Evolutionary conservation across 371 early-diverging fungal species (phyloP).

Genomic region (Smittium mucronatum): DNA sequence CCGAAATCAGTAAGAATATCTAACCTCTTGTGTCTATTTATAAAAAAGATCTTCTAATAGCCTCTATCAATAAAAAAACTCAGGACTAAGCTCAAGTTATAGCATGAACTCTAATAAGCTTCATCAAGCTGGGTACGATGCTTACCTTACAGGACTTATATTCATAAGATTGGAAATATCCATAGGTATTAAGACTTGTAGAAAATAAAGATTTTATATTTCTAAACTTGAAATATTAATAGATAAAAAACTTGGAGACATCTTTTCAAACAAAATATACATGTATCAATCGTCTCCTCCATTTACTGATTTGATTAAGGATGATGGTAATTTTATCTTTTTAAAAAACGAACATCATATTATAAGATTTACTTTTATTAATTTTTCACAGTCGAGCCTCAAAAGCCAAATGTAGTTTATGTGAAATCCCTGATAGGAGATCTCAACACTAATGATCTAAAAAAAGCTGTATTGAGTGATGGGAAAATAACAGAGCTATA

Average conservation of each 20-base stretch:
- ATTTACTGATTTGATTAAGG: neutral
- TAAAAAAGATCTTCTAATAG: neutral
- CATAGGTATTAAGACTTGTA: neutral
- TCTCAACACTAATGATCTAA: neutral
- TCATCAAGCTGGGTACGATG: slow-evolving; percentile 89
- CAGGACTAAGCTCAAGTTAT: slow-evolving; percentile 16
- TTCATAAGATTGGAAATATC: slow-evolving; percentile 31
- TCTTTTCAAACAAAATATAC: neutral
- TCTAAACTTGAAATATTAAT: neutral
- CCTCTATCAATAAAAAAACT: slow-evolving; percentile 2
- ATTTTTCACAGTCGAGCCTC: neutral
- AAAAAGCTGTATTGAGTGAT: neutral
- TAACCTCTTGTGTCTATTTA: neutral
- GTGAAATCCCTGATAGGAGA: neutral
- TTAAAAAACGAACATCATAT: no score
- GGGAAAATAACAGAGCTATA: neutral
- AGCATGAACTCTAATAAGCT: slow-evolving; percentile 21
- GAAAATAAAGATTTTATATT: neutral
- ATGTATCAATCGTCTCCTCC: neutral
- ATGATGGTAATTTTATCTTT: neutral
- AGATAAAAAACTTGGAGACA: neutral
- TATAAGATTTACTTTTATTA: neutral
- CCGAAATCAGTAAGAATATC: neutral
- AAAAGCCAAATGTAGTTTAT: neutral
- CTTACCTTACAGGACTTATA: slow-evolving; percentile 67